Base-by-base conservation (phyloP, 139 green algal species). In the Nannochloris sp. region DNA sequence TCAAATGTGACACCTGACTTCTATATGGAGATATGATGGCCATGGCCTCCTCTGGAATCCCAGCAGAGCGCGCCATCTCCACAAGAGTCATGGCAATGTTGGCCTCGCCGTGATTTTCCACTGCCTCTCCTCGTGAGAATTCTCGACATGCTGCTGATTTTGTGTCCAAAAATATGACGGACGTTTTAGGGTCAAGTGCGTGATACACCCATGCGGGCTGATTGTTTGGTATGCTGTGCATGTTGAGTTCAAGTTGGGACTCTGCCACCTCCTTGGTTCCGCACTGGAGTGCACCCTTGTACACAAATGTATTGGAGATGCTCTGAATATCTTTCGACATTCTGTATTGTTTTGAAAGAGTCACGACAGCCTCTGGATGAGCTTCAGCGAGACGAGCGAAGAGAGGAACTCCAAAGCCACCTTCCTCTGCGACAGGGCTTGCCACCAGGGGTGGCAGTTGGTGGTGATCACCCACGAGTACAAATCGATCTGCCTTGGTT, bases 251-350 rank as follows among this genome's bases (percentile, higher is more conserved):
- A 30, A 91, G 67, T 48, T 11, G 56, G 0, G 65, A 72, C 1
- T 63, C 45, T 2, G 81, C 85, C 3, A 95, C 81, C 3, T n/a
- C 37, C 0, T 78, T 55, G 20, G 55, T 76, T 31, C 78, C 93
- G 50, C 82, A 89, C 5, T 62, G 67, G 59, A 98, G 74, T 28
- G 64, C 64, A 16, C 82, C 78, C 20, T 65, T 66, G 71, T 98
- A 98, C 6, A 95, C 73, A 12, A 98, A 77, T 11, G 29, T 43
- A 70, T 97, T 98, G 67, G 81, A 69, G 37, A 97, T 77, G 3
- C 67, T 50, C 85, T 88, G 86, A 70, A 98, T 89, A 69, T 86
- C 73, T 28, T 71, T 78, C 2, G 71, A 76, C 93, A 99, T 99
- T 61, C 93, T 81, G 71, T 97, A 98, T 79, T 99, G 93, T 30